Evolutionary conservation across 768 basidiomycete species (phyloP), one percentile per base, ranked within the genome.

Genomic region (Tulasnella sp.): DNA sequence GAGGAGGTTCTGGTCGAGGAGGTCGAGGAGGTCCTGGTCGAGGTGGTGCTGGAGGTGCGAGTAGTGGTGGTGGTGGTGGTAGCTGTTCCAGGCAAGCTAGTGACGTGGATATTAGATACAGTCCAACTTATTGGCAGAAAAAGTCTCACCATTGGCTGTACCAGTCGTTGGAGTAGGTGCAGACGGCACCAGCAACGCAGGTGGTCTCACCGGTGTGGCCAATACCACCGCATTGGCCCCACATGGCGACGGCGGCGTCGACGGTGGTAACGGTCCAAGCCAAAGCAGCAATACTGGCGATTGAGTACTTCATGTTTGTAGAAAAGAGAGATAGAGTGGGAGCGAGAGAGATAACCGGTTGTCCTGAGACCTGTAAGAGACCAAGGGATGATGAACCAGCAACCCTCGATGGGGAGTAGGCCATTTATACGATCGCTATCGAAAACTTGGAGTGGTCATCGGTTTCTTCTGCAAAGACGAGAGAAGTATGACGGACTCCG

Each of bases 111-210:
- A 71, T 71, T 12, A 71, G 10, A 16, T 24, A 71, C 24, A 3
- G 24, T 71, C 71, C 34, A 12, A 6, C 10, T 34, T 71, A 12
- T 16, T 2, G 71, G 10, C 40, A 40, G 6, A 34, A 7, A 24
- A 71, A 7, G 2, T 31, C n/a, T 81, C 56, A 68, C 78, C 80
- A 82, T 76, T 81, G 82, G 24, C 72, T 78, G 77, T 82, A 82
- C 40, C 44, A 81, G 71, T 44, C 73, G 77, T 81, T 81, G 27
- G 42, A 44, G 56, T 80, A 79, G n/a, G 62, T 52, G 76, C 82
- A 82, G 19, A 48, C 62, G 2, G 73, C 42, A 27, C 81, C 79
- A 39, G 81, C 31, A 62, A 71, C 82, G 75, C 81, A 81, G 52
- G 75, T 78, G 27, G 80, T 77, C 12, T 44, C 38, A 31, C 77